phyloP scores from a whole-genome alignment of 2,329 filamentous ascomycete genomes.

The Daldinia sp. region DNA sequence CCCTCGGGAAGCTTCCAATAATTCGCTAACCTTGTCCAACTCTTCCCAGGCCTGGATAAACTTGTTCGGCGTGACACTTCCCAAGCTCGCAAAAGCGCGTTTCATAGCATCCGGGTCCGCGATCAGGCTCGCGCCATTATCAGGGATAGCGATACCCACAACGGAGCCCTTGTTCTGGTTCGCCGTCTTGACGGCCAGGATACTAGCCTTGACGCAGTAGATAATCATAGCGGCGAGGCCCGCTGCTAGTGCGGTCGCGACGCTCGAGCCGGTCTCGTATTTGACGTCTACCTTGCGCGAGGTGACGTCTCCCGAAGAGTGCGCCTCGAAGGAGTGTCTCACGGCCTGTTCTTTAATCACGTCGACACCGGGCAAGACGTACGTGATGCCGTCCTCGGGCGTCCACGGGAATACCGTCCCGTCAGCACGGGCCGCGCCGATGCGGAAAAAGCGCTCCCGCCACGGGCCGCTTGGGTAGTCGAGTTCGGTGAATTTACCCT shows the following conservation, averaged over 20 bases:
- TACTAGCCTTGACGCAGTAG: constrained; percentile 17
- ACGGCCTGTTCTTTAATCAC: not conserved
- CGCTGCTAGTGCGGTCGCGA: constrained; percentile 16
- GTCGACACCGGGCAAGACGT: constrained; percentile 1
- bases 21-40: not conserved
- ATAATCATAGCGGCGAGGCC: constrained; percentile 23
- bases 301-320: not conserved
- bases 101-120: not conserved
- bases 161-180: not conserved
- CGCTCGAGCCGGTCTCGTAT: constrained; percentile 16
- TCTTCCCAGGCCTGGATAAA: constrained; percentile 5
- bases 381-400: not conserved
- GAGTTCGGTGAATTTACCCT: not conserved
- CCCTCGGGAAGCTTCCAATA: not conserved
- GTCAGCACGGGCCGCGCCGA: constrained; percentile 1
- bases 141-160: not conserved
- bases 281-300: not conserved
- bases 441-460: constrained; percentile 6
- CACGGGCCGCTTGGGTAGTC: constrained; percentile 3
- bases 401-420: constrained; percentile 2
- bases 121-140: not conserved
- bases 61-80: not conserved
- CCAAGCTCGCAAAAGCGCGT: not conserved
- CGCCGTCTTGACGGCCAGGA: constrained; percentile 1
- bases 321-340: not conserved